Evolutionary conservation across 225 moss, liverwort and hornwort genomes (phyloP).

Genomic region (Climacium dendroides): DNA sequence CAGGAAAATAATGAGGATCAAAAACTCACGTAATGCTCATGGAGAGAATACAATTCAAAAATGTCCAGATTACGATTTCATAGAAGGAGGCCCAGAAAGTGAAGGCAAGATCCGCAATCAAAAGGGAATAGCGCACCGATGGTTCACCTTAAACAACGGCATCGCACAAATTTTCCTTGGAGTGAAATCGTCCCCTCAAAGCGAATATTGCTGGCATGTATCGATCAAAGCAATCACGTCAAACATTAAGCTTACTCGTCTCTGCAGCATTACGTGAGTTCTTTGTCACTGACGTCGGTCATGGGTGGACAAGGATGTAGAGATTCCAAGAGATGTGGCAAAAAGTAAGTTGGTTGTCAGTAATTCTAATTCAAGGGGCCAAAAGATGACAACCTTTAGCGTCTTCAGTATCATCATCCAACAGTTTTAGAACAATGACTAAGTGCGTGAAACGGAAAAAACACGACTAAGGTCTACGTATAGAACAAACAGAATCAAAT

Average conservation of each 20-base stretch:
- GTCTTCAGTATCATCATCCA: neutral
- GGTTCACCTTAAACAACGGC: neutral
- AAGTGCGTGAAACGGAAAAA: neutral
- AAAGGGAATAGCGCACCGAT: neutral
- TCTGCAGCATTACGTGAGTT: neutral
- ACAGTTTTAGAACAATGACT: neutral
- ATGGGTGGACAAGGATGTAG: neutral
- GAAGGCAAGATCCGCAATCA: neutral
- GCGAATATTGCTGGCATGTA: neutral
- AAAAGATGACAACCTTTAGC: neutral
- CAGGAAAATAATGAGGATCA: neutral
- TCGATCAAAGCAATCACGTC: neutral
- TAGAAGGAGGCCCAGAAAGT: neutral
- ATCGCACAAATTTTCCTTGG: neutral
- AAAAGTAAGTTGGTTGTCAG: neutral
- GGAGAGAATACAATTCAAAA: neutral
- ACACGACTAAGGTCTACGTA: neutral
- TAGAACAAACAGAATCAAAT: neutral
- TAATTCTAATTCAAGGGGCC: neutral
- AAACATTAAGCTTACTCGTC: neutral
- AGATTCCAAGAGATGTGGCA: slow-evolving; percentile 19
- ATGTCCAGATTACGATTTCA: neutral
- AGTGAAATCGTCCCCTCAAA: neutral
- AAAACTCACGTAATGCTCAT: neutral
- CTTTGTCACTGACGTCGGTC: neutral